A percentile compares a stretch with the other conserved stretches of the same genome.
phyloP scores from a whole-genome alignment of 257 asterid species.

The Asclepias syriaca region DNA sequence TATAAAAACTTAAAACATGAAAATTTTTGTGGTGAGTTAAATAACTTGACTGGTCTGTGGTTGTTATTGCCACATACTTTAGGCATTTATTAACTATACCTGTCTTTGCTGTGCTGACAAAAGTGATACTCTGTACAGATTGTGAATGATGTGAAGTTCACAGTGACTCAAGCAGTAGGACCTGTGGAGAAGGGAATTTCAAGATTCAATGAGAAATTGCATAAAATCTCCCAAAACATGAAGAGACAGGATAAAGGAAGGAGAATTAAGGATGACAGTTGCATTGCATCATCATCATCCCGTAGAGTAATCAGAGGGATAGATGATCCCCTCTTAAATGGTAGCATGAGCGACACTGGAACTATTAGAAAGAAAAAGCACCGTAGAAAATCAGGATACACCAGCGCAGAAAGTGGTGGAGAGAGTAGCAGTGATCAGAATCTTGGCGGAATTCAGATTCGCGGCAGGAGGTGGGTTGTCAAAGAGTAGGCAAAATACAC shows the following conservation, averaged over 20 bases:
- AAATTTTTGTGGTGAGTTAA: background rate
- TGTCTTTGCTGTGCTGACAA: background rate
- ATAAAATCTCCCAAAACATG: slow-evolving; percentile 77
- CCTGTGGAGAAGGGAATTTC: slow-evolving; percentile 92
- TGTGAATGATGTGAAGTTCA: slow-evolving; percentile 89
- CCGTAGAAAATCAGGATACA: slow-evolving; percentile 62
- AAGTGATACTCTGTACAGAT: slow-evolving; percentile 37
- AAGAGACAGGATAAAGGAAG: slow-evolving; percentile 63
- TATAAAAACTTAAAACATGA: background rate
- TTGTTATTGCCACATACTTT: background rate
- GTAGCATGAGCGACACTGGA: slow-evolving; percentile 76
- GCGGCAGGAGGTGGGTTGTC: slow-evolving; percentile 79
- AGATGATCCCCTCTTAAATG: slow-evolving; percentile 88
- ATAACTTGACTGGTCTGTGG: background rate
- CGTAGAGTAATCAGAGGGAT: slow-evolving; percentile 69
- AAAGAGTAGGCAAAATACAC: slow-evolving; percentile 44
- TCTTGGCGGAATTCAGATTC: slow-evolving; percentile 57
- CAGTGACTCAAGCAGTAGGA: slow-evolving; percentile 88
- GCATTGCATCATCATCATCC: slow-evolving; percentile 47
- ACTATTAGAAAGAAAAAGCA: slow-evolving; percentile 67
- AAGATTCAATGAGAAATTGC: slow-evolving; percentile 67
- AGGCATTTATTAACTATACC: background rate
- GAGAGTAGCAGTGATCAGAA: slow-evolving; percentile 66
- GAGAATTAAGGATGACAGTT: slow-evolving; percentile 71
- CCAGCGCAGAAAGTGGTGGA: slow-evolving; percentile 88